Conservation (phyloP, 495 filamentous ascomycete species). For the Penicillium riverlandense region DNA sequence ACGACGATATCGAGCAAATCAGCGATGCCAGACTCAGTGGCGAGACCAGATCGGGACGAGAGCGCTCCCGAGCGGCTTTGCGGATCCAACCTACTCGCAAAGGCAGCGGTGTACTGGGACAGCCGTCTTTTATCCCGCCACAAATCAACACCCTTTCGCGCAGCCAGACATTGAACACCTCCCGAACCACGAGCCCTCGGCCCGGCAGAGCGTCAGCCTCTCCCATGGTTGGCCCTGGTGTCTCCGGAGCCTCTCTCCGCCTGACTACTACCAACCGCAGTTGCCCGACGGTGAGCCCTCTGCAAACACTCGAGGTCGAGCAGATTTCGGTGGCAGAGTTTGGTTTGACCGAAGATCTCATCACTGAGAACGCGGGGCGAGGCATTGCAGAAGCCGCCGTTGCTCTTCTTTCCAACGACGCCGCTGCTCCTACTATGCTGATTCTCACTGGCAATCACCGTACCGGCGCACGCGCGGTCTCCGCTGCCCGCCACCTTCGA, state of each 20-base stretch:
- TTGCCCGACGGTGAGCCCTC: slow-evolving; percentile 73
- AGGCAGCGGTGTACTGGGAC: slow-evolving; percentile 43
- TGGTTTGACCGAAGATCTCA: slow-evolving; percentile 78
- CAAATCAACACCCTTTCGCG: slow-evolving; percentile 31
- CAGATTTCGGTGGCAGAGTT: slow-evolving; percentile 78
- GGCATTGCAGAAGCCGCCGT: slow-evolving; percentile 81
- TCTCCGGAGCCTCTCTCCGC: slow-evolving; percentile 32
- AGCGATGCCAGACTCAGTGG: slow-evolving; percentile 51
- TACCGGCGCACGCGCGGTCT: slow-evolving; percentile 73
- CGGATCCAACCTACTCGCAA: slow-evolving; percentile 54
- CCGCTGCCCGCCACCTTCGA: slow-evolving; percentile 78
- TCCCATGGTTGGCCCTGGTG: slow-evolving; percentile 26
- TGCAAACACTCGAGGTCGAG: slow-evolving; percentile 86
- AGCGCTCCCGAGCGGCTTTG: slow-evolving; percentile 42
- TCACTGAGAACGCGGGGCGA: slow-evolving; percentile 84
- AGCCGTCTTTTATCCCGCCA: slow-evolving; percentile 18
- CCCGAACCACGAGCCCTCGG: slow-evolving; percentile 38
- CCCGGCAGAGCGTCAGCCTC: slow-evolving; percentile 30
- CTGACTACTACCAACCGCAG: slow-evolving; percentile 56
- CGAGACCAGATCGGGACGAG: slow-evolving; percentile 46
- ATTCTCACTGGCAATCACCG: slow-evolving; percentile 85
- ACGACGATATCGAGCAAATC: slow-evolving; percentile 50
- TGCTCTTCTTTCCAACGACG: slow-evolving; percentile 40
- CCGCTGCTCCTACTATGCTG: slow-evolving; percentile 58
- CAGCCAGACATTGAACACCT: slow-evolving; percentile 25